phyloP scores from a whole-genome alignment of 2,329 filamentous ascomycete species.

The Scytalidium sp. region DNA sequence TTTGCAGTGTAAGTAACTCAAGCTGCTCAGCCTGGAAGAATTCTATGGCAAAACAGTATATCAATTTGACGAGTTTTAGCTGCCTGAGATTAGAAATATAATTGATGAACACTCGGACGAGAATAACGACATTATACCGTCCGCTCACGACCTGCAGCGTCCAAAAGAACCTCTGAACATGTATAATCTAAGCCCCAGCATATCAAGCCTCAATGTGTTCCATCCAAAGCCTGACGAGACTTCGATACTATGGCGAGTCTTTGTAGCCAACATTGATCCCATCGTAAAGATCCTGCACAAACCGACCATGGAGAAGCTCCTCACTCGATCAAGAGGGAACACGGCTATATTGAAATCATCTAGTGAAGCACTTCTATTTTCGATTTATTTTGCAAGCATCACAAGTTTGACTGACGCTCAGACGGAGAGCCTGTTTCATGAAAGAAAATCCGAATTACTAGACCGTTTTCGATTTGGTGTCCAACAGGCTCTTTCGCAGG shows the following conservation, averaged over 20 bases:
- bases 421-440: neutral
- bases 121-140: neutral
- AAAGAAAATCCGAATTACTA: neutral
- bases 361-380: constrained; percentile 2
- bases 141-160: neutral
- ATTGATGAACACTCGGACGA: neutral
- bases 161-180: neutral
- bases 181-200: neutral
- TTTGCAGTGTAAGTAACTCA: neutral
- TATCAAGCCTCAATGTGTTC: neutral
- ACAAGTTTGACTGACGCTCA: neutral
- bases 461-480: constrained; percentile 48
- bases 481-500: constrained; percentile 55
- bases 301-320: constrained; percentile 45
- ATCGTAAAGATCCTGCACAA: constrained; percentile 67
- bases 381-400: constrained; percentile 3
- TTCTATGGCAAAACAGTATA: neutral
- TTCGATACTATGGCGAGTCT: constrained; percentile 34
- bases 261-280: constrained; percentile 68
- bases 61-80: neutral
- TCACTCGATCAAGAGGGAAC: neutral
- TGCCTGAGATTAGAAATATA: neutral
- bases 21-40: no score
- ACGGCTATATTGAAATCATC: neutral
- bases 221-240: neutral